Conservation (phyloP, 2,329 filamentous ascomycete species). For the Aspergillus sp. region DNA sequence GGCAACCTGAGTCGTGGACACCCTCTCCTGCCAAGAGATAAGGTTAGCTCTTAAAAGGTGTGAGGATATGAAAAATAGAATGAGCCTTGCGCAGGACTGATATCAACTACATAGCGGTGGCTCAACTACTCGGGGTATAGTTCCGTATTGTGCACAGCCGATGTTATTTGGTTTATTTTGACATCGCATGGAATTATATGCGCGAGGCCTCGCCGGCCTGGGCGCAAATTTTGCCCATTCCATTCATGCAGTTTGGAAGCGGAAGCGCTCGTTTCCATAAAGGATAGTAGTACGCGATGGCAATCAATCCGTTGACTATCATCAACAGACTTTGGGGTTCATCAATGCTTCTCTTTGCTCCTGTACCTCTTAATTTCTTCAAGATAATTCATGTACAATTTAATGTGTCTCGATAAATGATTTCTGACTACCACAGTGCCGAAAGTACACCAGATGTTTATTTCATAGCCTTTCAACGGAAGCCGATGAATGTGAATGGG, state of each 20-base stretch:
- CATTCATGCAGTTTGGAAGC: background rate
- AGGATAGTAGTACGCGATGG: background rate
- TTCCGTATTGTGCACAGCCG: background rate
- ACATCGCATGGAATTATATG: background rate
- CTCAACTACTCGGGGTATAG: background rate
- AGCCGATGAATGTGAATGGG: background rate
- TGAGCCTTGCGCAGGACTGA: background rate
- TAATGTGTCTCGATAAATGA: background rate
- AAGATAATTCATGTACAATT: background rate
- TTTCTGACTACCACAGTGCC: background rate
- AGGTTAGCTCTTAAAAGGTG: conserved; percentile 6
- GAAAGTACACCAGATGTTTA: background rate
- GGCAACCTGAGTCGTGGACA: conserved; percentile 66
- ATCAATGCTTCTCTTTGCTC: background rate
- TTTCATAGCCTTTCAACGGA: background rate
- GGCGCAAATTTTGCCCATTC: background rate
- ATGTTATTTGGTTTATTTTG: background rate
- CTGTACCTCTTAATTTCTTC: background rate
- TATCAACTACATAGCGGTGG: background rate
- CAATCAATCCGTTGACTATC: background rate
- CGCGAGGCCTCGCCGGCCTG: background rate
- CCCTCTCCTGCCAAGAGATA: conserved; percentile 47
- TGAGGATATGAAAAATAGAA: background rate
- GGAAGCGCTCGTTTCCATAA: background rate
- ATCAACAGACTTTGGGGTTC: background rate